phyloP scores from a whole-genome alignment of 257 asterid genomes.

The Solanum peruvianum region DNA sequence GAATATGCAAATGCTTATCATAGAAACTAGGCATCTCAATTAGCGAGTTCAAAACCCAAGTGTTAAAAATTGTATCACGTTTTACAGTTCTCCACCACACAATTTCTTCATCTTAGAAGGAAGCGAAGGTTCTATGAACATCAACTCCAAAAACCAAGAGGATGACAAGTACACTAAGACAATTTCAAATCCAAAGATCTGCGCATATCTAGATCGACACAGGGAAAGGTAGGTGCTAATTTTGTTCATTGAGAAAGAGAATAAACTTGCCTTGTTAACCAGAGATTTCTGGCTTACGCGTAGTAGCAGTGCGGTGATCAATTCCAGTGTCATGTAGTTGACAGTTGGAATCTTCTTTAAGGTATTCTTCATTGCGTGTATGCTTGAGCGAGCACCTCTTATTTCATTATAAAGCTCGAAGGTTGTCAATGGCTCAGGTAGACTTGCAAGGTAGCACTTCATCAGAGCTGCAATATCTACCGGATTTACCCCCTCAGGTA shows the following conservation, averaged over 20 bases:
- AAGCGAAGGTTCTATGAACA: neutral
- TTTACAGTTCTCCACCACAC: neutral
- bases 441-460: conserved; percentile 83
- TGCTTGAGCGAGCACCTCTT: conserved; percentile 58
- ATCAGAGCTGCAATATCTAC: conserved; percentile 70
- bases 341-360: conserved; percentile 78
- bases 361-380: conserved; percentile 52
- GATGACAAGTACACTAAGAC: neutral
- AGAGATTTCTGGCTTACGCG: conserved; percentile 78
- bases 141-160: neutral
- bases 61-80: neutral
- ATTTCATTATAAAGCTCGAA: conserved; percentile 62
- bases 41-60: neutral
- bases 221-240: neutral
- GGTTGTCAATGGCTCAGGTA: conserved; percentile 82
- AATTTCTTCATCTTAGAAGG: neutral
- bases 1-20: neutral
- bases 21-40: neutral
- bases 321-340: conserved; percentile 81
- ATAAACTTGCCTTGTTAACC: conserved; percentile 56
- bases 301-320: conserved; percentile 66
- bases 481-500: conserved; percentile 63
- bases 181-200: neutral
- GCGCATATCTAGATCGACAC: neutral
- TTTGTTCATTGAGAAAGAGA: neutral